Conservation (phyloP, 176 grass and related monocot species). For the Oryza punctata region DNA sequence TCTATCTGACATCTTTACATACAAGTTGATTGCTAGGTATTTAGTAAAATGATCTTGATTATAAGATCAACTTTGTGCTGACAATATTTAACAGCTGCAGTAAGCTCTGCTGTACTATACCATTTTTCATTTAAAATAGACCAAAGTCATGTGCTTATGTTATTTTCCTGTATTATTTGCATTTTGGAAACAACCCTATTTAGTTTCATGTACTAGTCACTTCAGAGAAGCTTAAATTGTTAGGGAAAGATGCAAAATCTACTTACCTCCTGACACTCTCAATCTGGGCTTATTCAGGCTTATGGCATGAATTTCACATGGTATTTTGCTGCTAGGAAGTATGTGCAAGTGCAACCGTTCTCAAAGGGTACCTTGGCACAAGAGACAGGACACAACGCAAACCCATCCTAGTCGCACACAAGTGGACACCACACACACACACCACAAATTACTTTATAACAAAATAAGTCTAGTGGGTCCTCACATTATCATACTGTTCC, state of each 20-base stretch:
- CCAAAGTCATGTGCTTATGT: neutral
- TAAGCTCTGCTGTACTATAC: neutral
- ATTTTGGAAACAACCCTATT: neutral
- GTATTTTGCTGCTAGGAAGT: neutral
- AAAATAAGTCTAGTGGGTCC: neutral
- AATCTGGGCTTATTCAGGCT: neutral
- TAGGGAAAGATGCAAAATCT: neutral
- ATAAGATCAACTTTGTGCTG: neutral
- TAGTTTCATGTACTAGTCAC: neutral
- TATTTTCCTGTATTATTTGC: neutral
- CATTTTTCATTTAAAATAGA: neutral
- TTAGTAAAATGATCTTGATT: neutral
- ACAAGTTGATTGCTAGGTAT: neutral
- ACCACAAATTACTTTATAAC: neutral
- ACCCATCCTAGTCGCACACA: neutral
- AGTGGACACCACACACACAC: neutral
- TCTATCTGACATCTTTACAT: neutral
- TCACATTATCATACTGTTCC: neutral
- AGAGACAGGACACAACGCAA: neutral
- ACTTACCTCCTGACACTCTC: neutral
- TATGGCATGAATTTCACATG: neutral
- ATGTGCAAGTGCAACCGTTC: neutral
- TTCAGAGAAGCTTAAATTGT: neutral
- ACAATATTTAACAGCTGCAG: neutral
- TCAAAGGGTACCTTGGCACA: neutral